Evolutionary conservation across 805 yeast species (phyloP), one percentile per base, ranked within the genome.

Genomic region (Candida coquimbonensis): DNA sequence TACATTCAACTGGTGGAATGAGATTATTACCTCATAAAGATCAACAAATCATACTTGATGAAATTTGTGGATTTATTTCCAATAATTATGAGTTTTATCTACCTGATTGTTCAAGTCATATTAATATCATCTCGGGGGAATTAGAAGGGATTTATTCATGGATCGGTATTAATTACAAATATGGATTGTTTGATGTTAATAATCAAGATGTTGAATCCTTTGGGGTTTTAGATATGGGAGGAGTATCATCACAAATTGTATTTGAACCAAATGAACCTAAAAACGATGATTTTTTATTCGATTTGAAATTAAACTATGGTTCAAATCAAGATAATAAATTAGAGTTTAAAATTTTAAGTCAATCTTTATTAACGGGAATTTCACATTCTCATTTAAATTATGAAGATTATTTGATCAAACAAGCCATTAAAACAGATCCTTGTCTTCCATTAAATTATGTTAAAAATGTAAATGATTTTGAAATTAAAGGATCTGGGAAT

Each of bases 221-320:
- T 49, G 87, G 87, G 0, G 91, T 90, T 55, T 81, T 93, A 86
- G 99, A 93, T 62, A 91, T 93, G 98, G 99, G 99, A 14, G 99
- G 99, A 6, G 98, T 97, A 0, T 88, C 96, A 1, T 87, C 96
- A 0, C 87, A 81, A 56, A 75, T 81, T 19, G 80, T 80, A 4
- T 81, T 80, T 53, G 77, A 73, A 58, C 87, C 87, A 1, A 73
- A 74, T 53, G 41, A 49, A 19, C 66, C 74, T 1, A 78, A 74
- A 11, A 46, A 37, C 46, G 79, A 75, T 48, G 73, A 74, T 43
- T 69, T 72, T 37, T 55, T 80, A 40, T 75, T 72, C 53, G 66
- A 63, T 37, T 54, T 81, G 2, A 64, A 66, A n/a, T 60, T 81
- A 32, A 62, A 68, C 29, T 62, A 29, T 29, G 31, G 68, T 26